A percentile compares a stretch with the other conserved stretches of the same genome.
Conservation (phyloP, 495 filamentous ascomycete genomes). For the Penicillium pulvis region DNA sequence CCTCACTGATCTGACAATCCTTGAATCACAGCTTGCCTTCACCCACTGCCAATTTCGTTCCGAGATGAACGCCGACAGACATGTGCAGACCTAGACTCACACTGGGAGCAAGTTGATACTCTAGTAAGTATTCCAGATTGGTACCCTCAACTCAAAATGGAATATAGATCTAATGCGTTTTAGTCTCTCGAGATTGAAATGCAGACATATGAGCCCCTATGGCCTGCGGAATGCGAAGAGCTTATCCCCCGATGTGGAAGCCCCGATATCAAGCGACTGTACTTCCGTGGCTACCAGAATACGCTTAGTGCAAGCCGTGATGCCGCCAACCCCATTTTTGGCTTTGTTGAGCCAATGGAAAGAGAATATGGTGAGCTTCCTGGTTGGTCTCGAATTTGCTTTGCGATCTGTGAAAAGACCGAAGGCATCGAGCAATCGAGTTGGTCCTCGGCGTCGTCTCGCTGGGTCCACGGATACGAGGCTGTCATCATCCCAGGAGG, state of each 20-base stretch:
- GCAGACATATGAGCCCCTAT: conserved; percentile 18
- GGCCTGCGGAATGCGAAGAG: conserved; percentile 28
- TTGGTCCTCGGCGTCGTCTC: conserved; percentile 4
- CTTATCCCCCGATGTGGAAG: conserved; percentile 16
- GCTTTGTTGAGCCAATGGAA: conserved; percentile 33
- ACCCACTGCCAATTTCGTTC: conserved; percentile 25
- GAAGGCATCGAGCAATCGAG: conserved; percentile 8
- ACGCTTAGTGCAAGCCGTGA: conserved; percentile 10
- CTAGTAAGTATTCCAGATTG: conserved; percentile 20
- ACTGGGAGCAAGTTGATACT: conserved; percentile 21
- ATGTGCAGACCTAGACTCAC: conserved; percentile 32
- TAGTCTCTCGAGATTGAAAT: conserved; percentile 29
- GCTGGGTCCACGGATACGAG: conserved; percentile 46
- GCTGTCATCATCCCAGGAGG: conserved; percentile 53
- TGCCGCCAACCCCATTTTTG: conserved; percentile 23
- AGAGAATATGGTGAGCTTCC: conserved; percentile 30
- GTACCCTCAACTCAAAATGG: no score
- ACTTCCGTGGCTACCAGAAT: conserved; percentile 20
- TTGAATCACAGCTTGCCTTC: conserved; percentile 31
- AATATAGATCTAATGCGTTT: conserved; percentile 4
- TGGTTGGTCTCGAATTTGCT: conserved; percentile 48
- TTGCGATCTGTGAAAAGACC: conserved; percentile 31
- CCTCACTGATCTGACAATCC: not conserved
- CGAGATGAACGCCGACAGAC: conserved; percentile 24
- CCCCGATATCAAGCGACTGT: conserved; percentile 11